Conservation (phyloP, 306 rosid genomes). For the Prosopis cineraria region DNA sequence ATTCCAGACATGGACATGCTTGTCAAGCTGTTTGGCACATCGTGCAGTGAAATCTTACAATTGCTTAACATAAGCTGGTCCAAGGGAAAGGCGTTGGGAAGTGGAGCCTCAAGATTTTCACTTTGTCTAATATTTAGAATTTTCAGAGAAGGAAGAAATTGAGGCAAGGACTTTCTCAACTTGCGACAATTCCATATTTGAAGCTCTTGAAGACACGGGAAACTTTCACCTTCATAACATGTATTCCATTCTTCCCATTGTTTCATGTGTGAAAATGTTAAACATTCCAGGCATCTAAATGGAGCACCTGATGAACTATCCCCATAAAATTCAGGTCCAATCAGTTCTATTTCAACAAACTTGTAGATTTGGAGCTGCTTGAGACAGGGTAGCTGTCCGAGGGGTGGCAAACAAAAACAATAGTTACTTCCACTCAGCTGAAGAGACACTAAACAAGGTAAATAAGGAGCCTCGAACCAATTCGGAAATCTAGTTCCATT, state of each 20-base stretch:
- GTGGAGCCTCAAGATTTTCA: neutral
- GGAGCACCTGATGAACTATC: neutral
- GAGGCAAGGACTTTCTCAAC: neutral
- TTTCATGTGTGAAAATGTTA: too few relatives aligned
- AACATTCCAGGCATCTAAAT: too few relatives aligned
- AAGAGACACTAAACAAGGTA: neutral
- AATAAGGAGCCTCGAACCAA: neutral
- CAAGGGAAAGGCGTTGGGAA: neutral
- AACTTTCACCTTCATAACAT: neutral
- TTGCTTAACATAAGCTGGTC: too few relatives aligned
- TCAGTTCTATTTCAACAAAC: neutral
- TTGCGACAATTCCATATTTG: too few relatives aligned
- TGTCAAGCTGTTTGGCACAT: neutral
- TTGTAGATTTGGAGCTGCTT: neutral
- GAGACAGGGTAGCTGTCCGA: conserved; percentile 18
- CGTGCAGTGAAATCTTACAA: neutral
- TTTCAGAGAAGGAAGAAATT: neutral
- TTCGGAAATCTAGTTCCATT: conserved; percentile 10
- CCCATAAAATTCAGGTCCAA: conserved; percentile 17
- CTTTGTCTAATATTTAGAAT: neutral
- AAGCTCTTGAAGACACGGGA: neutral
- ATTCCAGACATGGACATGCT: neutral
- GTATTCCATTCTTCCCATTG: conserved; percentile 31
- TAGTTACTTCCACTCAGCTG: neutral
- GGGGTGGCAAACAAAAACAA: neutral